Percentiles rank a stretch among this genome's conserved stretches.
phyloP scores from a whole-genome alignment of 352 stramenopile species.

The Thalassiosira ordinaria region DNA sequence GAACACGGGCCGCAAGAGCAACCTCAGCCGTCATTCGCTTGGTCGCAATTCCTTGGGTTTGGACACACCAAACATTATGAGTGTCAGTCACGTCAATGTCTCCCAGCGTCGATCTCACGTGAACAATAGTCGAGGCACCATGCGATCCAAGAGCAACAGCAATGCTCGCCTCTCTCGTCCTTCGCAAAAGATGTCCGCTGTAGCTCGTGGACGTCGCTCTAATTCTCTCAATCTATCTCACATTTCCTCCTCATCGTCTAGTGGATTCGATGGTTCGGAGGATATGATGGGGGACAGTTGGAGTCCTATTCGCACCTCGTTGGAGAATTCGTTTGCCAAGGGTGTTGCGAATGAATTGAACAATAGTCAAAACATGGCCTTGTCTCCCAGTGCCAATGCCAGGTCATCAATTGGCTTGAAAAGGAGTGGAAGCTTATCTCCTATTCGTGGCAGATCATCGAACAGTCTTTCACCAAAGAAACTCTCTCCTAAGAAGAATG shows the following conservation, averaged over 20 bases:
- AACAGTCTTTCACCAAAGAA: conserved; percentile 34
- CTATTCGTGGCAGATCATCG: conserved; percentile 13
- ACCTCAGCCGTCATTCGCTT: conserved; percentile 22
- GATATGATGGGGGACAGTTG: conserved; percentile 44
- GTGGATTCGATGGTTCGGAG: conserved; percentile 14
- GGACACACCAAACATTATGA: conserved; percentile 32
- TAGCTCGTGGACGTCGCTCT: conserved; percentile 22
- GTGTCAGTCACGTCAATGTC: conserved; percentile 27
- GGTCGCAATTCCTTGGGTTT: conserved; percentile 21
- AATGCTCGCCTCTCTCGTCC: background rate
- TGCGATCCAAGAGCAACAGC: background rate
- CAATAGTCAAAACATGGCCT: too few relatives aligned
- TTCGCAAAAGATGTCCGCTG: background rate
- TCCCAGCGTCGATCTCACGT: conserved; percentile 39
- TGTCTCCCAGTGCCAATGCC: too few relatives aligned
- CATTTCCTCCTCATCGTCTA: conserved; percentile 54
- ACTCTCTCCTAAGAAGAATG: background rate
- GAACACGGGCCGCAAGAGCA: conserved; percentile 44
- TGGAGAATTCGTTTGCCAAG: conserved; percentile 54
- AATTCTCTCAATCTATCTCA: conserved; percentile 48
- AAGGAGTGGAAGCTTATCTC: conserved; percentile 29
- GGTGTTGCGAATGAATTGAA: conserved; percentile 2
- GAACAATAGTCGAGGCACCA: conserved; percentile 18
- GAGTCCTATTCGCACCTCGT: conserved; percentile 54
- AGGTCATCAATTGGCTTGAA: conserved; percentile 10